Base-by-base conservation (phyloP, 163 green algal species). In the Chlamydomonas reinhardtii region DNA sequence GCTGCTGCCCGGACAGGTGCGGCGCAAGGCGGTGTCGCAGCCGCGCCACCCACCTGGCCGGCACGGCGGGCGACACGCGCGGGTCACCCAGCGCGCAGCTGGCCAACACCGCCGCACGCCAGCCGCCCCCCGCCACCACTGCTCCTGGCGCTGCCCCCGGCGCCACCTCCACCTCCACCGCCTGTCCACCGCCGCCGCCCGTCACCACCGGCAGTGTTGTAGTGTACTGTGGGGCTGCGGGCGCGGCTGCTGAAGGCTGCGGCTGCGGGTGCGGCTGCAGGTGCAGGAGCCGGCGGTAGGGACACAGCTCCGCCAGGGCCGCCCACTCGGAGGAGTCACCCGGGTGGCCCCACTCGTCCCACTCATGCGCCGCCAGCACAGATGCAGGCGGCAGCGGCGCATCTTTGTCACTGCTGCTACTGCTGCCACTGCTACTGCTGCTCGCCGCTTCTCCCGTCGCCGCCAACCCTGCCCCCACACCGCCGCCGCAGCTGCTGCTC, bases 261-360 rank as follows among this genome's bases (percentile, higher is more conserved):
- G 48, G 48, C 48, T 56, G 48, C 9, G 19, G 48, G 6, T 56
- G 48, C 48, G 48, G 48, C 48, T 56, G 48, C 48, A 56, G 31
- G 59, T 32, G 24, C 68, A 24, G n/a, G 43, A 90, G 77, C 12
- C 62, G 52, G 32, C 5, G 31, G 68, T 90, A 88, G 1, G 86
- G 86, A 43, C 86, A 90, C 9, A 73, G 25, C 4, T 27, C 62
- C 59, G 20, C 5, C 56, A 86, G n/a, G 0, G 76, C 73, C 37
- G 68, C 62, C 59, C 29, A 82, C 24, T 89, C 70, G 48, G 37
- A 15, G 68, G 48, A 48, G 82, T 92, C 74, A 56, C 68, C 72
- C 64, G 94, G 92, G 69, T 97, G 68, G 0, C 95, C 95, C 92
- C 93, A 98, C 86, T 98, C 94, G 37, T 94, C 93, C 54, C 89